phyloP scores from a whole-genome alignment of 2,329 filamentous ascomycete genomes.

The Penicillium olsonii region DNA sequence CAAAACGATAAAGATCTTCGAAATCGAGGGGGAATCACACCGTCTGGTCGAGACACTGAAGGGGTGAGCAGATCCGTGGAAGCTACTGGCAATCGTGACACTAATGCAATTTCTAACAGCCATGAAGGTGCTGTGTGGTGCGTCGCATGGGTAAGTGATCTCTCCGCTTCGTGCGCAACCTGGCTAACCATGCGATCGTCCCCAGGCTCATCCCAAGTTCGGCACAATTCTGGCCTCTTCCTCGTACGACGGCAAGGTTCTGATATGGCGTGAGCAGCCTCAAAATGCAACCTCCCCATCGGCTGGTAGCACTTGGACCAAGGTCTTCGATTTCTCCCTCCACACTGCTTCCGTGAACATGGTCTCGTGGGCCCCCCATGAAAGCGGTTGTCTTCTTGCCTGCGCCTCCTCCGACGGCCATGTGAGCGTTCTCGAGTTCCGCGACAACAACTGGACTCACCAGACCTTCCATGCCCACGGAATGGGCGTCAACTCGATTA shows the following conservation, averaged over 20 bases:
- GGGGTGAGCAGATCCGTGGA: conserved; percentile 62
- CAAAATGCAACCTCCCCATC: conserved; percentile 40
- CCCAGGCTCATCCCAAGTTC: conserved; percentile 87
- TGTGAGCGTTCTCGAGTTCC: conserved; percentile 93
- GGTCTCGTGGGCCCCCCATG: conserved; percentile 95
- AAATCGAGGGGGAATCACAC: conserved; percentile 91
- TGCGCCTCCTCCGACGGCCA: conserved; percentile 93
- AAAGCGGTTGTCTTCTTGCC: conserved; percentile 89
- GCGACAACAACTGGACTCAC: conserved; percentile 90
- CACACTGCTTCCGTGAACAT: conserved; percentile 98
- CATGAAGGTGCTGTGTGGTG: conserved; percentile 98
- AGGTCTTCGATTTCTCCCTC: conserved; percentile 87
- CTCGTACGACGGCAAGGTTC: conserved; percentile 95
- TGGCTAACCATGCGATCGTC: conserved; percentile 8
- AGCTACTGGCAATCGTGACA: background rate
- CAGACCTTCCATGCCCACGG: conserved; percentile 89
- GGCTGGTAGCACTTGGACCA: conserved; percentile 67
- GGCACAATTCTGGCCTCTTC: conserved; percentile 96
- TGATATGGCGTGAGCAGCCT: conserved; percentile 92
- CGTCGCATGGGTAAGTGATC: conserved; percentile 72
- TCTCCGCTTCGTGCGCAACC: conserved; percentile 1
- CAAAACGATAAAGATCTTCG: conserved; percentile 98
- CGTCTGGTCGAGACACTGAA: conserved; percentile 89
- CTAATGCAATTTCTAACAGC: conserved; percentile 50
- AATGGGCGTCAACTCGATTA: conserved; percentile 91